A percentile compares a stretch with the other conserved stretches of the same genome.
These are phyloP conservation scores for Colletotrichum sublineola DNA, from an alignment of 2,329 filamentous ascomycete genomes.

Conservation along the genomic window DNA sequence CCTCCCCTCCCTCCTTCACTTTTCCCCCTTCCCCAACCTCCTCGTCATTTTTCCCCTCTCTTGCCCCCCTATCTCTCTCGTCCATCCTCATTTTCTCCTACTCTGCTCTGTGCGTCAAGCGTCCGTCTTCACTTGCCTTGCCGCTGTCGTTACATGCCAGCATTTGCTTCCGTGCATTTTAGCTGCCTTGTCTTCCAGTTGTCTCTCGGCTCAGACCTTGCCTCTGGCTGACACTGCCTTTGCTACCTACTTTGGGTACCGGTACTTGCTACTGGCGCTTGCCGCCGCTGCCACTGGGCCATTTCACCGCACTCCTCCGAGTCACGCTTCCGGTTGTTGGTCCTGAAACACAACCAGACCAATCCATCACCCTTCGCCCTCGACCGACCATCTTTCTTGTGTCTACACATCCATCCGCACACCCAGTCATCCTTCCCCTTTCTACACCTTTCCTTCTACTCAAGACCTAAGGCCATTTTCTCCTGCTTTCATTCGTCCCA, in stretches of 20 bases:
- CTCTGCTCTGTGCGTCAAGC: constrained; percentile 25
- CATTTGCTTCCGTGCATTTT: constrained; percentile 24
- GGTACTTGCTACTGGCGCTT: background rate
- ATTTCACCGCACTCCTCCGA: constrained; percentile 40
- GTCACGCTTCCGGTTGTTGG: constrained; percentile 41
- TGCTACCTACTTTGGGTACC: background rate
- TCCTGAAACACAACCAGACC: constrained; percentile 42
- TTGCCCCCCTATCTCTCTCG: background rate
- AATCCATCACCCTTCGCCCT: constrained; percentile 32
- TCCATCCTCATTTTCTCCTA: constrained; percentile 12
- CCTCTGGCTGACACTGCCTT: constrained; percentile 27
- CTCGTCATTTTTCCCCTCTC: constrained; percentile 3
- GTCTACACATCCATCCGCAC: constrained; percentile 19
- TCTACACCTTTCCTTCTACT: constrained; percentile 8
- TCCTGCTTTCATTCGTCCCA: constrained; percentile 3
- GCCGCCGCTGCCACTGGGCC: constrained; percentile 21
- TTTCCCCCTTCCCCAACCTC: constrained; percentile 36
- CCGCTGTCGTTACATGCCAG: constrained; percentile 24
- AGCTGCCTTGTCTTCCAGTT: constrained; percentile 12
- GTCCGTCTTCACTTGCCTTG: constrained; percentile 20
- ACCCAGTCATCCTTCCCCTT: constrained; percentile 15
- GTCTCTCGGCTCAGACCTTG: constrained; percentile 16
- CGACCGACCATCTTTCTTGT: constrained; percentile 16
- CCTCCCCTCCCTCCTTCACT: constrained; percentile 19
- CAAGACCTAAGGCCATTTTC: constrained; percentile 5